Evolutionary conservation across 768 basidiomycete genomes (phyloP).

Genomic region (Mycena crocata): DNA sequence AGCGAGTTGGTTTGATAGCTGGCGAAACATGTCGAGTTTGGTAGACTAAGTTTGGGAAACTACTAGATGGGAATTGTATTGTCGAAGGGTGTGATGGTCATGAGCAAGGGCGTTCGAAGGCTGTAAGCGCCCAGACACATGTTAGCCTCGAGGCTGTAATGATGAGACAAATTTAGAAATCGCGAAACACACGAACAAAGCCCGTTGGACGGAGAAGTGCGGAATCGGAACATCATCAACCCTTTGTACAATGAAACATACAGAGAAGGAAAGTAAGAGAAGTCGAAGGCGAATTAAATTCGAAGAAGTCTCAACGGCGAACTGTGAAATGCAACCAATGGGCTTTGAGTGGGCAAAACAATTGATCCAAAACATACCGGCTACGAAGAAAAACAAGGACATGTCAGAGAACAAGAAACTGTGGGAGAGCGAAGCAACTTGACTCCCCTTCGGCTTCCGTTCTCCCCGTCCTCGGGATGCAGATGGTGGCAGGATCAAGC

Average conservation of each 20-base stretch:
- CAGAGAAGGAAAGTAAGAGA: constrained; percentile 13
- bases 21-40: constrained; percentile 55
- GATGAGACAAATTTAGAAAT: constrained; percentile 3
- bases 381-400: constrained; percentile 37
- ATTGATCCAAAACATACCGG: constrained; percentile 60
- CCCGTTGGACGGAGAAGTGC: not conserved
- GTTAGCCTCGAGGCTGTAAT: constrained; percentile 23
- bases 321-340: constrained; percentile 54
- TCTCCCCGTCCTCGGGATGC: no score
- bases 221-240: constrained; percentile 13
- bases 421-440: not conserved
- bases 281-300: constrained; percentile 48
- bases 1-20: constrained; percentile 55
- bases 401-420: constrained; percentile 10
- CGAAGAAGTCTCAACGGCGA: constrained; percentile 57
- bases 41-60: not conserved
- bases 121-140: constrained; percentile 17
- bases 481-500: no score
- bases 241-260: constrained; percentile 12
- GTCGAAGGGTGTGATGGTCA: constrained; percentile 23
- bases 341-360: constrained; percentile 67
- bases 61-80: constrained; percentile 18
- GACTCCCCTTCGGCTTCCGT: no score
- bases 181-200: constrained; percentile 17
- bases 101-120: constrained; percentile 21